These are phyloP conservation scores for Beauveria bassiana DNA, from an alignment of 2,329 filamentous ascomycete genomes.

Conservation along the genomic window DNA sequence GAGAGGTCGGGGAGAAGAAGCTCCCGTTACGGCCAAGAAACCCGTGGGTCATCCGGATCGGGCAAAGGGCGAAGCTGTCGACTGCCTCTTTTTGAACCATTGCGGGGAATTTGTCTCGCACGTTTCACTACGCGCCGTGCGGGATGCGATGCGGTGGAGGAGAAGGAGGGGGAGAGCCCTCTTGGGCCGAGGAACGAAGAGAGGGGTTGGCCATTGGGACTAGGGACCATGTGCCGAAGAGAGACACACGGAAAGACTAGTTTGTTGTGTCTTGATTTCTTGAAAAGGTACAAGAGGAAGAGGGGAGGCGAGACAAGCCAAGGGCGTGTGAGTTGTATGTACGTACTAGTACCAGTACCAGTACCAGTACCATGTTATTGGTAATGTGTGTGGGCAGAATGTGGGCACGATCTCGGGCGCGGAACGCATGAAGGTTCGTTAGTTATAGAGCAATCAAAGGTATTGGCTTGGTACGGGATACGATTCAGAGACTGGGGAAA, in stretches of 20 bases:
- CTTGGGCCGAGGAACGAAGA: not conserved
- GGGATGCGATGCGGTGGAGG: not conserved
- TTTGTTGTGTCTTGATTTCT: not conserved
- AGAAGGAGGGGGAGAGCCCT: not conserved
- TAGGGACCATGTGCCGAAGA: constrained; percentile 6
- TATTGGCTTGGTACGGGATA: too few relatives aligned
- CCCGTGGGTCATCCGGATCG: too few relatives aligned
- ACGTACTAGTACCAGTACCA: not conserved
- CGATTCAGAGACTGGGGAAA: too few relatives aligned
- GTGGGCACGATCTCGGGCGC: not conserved
- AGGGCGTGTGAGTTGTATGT: too few relatives aligned
- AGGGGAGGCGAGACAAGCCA: not conserved
- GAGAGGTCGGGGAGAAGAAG: too few relatives aligned
- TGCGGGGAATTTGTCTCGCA: too few relatives aligned
- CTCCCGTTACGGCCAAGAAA: too few relatives aligned
- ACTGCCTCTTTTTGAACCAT: too few relatives aligned
- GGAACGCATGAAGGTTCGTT: too few relatives aligned
- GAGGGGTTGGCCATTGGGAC: not conserved
- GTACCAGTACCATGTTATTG: not conserved
- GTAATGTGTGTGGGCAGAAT: not conserved
- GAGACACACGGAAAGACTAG: not conserved
- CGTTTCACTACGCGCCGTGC: not conserved
- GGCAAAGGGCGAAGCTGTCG: too few relatives aligned
- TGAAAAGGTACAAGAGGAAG: not conserved
- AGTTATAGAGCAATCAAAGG: too few relatives aligned